A percentile compares a stretch with the other conserved stretches of the same genome.
Evolutionary conservation across 768 basidiomycete genomes (phyloP).

Genomic region (Suillus hirtellus): DNA sequence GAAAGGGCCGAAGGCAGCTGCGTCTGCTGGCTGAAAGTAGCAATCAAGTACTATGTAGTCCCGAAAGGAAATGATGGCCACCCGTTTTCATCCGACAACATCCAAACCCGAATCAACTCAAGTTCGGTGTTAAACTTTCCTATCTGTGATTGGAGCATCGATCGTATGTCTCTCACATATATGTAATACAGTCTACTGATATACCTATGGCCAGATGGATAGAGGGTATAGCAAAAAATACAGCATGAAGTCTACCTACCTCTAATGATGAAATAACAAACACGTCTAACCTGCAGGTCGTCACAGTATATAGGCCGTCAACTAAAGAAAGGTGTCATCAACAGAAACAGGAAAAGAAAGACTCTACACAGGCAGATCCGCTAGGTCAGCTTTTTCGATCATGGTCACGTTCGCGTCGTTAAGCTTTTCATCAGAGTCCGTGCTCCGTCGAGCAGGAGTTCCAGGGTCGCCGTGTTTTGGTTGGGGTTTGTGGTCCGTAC

Average conservation of each 20-base stretch:
- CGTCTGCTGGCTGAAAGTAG: background rate
- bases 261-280: background rate
- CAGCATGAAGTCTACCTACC: background rate
- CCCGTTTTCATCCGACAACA: background rate
- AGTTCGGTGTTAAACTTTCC: background rate
- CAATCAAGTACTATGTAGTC: background rate
- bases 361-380: background rate
- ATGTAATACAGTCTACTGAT: background rate
- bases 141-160: background rate
- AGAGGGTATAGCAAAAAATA: background rate
- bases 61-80: background rate
- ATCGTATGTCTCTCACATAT: background rate
- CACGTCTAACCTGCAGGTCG: background rate
- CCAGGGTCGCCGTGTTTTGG: background rate
- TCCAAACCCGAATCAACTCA: background rate
- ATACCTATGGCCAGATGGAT: background rate
- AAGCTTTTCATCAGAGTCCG: background rate
- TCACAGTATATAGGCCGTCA: background rate
- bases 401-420: background rate
- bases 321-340: background rate
- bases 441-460: background rate
- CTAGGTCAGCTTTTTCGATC: background rate
- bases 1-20: background rate
- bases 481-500: constrained; percentile 14
- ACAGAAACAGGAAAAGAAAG: background rate